These are phyloP conservation scores for Taphrina pruni DNA, from an alignment of 1,139 yeast genomes.

Conservation along the genomic window DNA sequence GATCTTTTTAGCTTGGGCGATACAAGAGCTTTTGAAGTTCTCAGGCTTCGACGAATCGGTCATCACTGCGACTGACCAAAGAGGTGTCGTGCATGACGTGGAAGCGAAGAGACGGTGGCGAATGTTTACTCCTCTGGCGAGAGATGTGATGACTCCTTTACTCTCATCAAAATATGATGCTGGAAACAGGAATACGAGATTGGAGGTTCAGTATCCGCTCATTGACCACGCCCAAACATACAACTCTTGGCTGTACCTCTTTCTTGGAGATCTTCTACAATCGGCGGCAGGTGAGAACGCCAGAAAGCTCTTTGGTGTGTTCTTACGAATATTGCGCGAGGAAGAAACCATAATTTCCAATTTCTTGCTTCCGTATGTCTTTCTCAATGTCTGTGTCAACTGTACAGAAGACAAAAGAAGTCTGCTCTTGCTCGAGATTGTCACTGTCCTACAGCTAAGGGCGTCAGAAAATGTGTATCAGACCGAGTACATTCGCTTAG, in stretches of 20 bases:
- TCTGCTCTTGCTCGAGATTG: constrained; percentile 59
- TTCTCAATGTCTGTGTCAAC: constrained; percentile 68
- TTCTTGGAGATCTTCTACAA: constrained; percentile 70
- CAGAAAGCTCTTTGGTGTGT: constrained; percentile 64
- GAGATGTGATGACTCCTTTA: constrained; percentile 77
- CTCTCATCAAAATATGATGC: constrained; percentile 72
- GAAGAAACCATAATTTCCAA: constrained; percentile 61
- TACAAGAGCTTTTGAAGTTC: constrained; percentile 80
- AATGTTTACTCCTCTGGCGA: constrained; percentile 68
- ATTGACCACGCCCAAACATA: constrained; percentile 56
- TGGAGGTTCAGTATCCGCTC: constrained; percentile 58
- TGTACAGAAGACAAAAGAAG: constrained; percentile 57
- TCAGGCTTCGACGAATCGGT: constrained; percentile 60
- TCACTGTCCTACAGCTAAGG: constrained; percentile 52
- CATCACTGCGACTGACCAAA: constrained; percentile 45
- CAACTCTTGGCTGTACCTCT: constrained; percentile 69
- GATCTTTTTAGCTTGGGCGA: constrained; percentile 80
- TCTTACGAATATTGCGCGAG: constrained; percentile 63
- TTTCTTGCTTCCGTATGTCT: constrained; percentile 68
- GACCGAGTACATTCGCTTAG: constrained; percentile 37
- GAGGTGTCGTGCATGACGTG: constrained; percentile 45
- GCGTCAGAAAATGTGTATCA: constrained; percentile 4
- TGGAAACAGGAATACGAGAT: constrained; percentile 57
- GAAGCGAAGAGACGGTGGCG: constrained; percentile 59
- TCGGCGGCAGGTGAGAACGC: constrained; percentile 55